These are phyloP conservation scores for Magnolia changhungtana DNA, from an alignment of 164 flowering plant species.

Conservation along the genomic window DNA sequence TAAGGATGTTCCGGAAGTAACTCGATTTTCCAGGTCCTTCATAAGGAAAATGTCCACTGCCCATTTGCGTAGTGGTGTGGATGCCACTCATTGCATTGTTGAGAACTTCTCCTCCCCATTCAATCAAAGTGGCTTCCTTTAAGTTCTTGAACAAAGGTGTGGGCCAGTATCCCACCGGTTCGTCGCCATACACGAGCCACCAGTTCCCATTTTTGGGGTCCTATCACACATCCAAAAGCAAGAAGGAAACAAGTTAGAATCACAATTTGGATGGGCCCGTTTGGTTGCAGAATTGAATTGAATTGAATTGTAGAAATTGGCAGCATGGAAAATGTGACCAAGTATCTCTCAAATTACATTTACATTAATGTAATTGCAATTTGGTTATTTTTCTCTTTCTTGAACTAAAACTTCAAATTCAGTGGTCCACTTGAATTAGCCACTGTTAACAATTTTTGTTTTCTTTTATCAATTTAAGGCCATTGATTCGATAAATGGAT, in stretches of 20 bases:
- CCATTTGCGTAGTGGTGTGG: constrained; percentile 19
- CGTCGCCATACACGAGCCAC: constrained; percentile 7
- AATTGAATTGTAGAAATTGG: no score
- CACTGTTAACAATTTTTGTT: no score
- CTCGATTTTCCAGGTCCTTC: constrained; percentile 9
- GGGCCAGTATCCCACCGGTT: constrained; percentile 15
- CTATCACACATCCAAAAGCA: neutral
- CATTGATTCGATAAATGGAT: no score
- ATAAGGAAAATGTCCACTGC: constrained; percentile 13
- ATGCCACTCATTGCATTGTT: neutral
- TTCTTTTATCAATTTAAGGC: no score
- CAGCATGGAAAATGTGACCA: no score
- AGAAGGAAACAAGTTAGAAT: neutral
- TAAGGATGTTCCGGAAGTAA: constrained; percentile 1
- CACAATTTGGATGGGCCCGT: no score
- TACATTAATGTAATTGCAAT: no score
- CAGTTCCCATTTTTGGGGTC: constrained; percentile 7
- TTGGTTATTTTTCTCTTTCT: no score
- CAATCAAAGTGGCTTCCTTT: neutral
- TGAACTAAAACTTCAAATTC: no score
- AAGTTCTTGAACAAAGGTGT: constrained; percentile 8
- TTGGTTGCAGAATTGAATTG: no score
- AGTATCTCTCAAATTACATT: no score
- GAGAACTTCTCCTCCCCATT: constrained; percentile 13
- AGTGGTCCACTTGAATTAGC: no score